These are phyloP conservation scores for Hanseniaspora lachancei DNA, from an alignment of 805 yeast genomes.

Conservation along the genomic window DNA sequence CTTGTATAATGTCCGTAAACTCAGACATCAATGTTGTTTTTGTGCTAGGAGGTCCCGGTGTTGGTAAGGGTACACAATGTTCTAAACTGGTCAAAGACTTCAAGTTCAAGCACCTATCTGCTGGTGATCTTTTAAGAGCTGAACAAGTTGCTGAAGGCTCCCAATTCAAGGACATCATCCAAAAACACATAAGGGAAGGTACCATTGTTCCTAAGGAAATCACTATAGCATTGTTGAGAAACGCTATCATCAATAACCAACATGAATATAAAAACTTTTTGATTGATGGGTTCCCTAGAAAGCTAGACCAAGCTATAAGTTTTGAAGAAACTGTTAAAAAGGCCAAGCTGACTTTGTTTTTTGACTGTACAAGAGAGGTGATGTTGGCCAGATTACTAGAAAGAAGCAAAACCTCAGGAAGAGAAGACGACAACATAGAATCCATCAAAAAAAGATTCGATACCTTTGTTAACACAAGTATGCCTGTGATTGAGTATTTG, in stretches of 20 bases:
- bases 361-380: constrained; percentile 68
- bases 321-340: constrained; percentile 70
- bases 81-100: constrained; percentile 67
- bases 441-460: constrained; percentile 79
- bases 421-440: constrained; percentile 85
- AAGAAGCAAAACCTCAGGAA: constrained; percentile 90
- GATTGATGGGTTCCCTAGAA: constrained; percentile 94
- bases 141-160: constrained; percentile 79
- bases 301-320: constrained; percentile 95
- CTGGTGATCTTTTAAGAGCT: constrained; percentile 91
- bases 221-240: constrained; percentile 68
- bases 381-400: constrained; percentile 77
- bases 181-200: constrained; percentile 74
- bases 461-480: constrained; percentile 73
- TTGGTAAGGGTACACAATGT: constrained; percentile 97
- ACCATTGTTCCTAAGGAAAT: constrained; percentile 84
- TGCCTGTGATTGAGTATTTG: constrained; percentile 85
- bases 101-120: constrained; percentile 77
- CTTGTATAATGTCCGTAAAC: constrained; percentile 25
- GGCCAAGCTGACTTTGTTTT: constrained; percentile 58
- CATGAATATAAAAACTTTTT: constrained; percentile 45
- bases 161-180: constrained; percentile 73
- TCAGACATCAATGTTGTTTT: constrained; percentile 69
- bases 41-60: constrained; percentile 95
- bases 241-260: constrained; percentile 60